Evolutionary conservation across 805 yeast species (phyloP), one percentile per base, ranked within the genome.

Genomic region (Yamadazyma insecticola): DNA sequence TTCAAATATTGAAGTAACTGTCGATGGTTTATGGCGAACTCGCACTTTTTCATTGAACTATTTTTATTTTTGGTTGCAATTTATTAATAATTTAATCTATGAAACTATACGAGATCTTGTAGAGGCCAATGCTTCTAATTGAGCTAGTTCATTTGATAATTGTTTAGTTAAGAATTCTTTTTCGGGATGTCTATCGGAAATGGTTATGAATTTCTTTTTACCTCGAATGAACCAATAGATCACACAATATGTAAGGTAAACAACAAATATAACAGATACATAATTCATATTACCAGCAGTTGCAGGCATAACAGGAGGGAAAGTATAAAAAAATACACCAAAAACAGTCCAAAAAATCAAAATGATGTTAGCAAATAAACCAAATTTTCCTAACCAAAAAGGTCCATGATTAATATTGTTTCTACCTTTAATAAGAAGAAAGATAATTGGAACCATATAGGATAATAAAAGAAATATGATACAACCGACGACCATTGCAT

Each of bases 261-360:
- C 76, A 2, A 44, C 56, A 27, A 50, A 30, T 13, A 75, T 82
- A 6, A 70, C 82, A 19, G 72, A 53, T 11, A 78, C 77, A 43
- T 81, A 81, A 51, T 81, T 81, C 88, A 81, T 81, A 40, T 69
- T 67, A 24, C 73, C 71, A 21, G 66, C 69, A 2, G 67, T 62
- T 3, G 70, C 87, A 2, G 88, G 89, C 71, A 74, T 64, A 8
- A 59, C 60, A 16, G 75, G 57, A 18, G 89, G 88, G 62, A 81
- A 74, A 26, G 77, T 74, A 60, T 72, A 80, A 54, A 81, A 75
- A 2, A 78, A 68, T 4, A 74, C 38, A 5, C 79, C 70, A 45
- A 81, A 81, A 0, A 68, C 28, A 0, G 84, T 66, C 83, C 86
- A 81, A 3, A 52, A 42, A 4, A 79, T 36, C 11, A 73, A 58